Base-by-base conservation (phyloP, 2,329 filamentous ascomycete genomes). In the Fusarium pseudonygamai region DNA sequence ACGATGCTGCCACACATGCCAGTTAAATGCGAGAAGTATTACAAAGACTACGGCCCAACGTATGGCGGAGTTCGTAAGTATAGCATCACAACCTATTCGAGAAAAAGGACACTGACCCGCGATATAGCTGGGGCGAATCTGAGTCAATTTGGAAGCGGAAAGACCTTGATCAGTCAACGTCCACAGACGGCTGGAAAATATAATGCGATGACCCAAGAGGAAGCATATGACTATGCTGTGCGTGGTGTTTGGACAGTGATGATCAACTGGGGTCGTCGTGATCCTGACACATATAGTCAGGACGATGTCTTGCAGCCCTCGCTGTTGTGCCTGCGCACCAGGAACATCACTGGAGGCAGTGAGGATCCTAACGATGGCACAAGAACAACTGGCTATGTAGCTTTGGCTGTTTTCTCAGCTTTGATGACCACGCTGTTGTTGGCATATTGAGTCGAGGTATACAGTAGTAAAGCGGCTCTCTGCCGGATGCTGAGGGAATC, bases 171-270 rank as follows among this genome's bases (percentile, higher is more conserved):
- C n/a, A 47, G 46, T 24, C 18, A 53, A 20, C 52, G 52, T 12
- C 40, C 66, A 18, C 36, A 49, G n/a, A 43, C 50, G 37, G 39
- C 30, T n/a, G 49, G 60, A 16, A n/a, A 45, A 39, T 15, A 32
- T 14, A n/a, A 22, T 32, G 42, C n/a, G 24, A 53, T 65, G 66
- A 70, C 45, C 10, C 30, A 70, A 34, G 42, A 60, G 40, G 66
- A 70, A 22, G 60, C 52, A 36, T 70, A 70, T 30, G 26, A 66
- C 7, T 42, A 70, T 37, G 66, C 66, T 36, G 53, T 70, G 28
- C 60, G 66, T 43, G 60, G 67, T 26, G 47, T 70, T 26, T 70
- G 67, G 66, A 70, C 42, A 34, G 60, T 70, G 6, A 37, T 70
- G 67, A 65, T 70, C 12, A 69, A 46, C 47, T 70, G 66, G 67